Evolutionary conservation across 2,329 filamentous ascomycete genomes (phyloP), one percentile per base, ranked within the genome.

Genomic region (Epichloe festucae): DNA sequence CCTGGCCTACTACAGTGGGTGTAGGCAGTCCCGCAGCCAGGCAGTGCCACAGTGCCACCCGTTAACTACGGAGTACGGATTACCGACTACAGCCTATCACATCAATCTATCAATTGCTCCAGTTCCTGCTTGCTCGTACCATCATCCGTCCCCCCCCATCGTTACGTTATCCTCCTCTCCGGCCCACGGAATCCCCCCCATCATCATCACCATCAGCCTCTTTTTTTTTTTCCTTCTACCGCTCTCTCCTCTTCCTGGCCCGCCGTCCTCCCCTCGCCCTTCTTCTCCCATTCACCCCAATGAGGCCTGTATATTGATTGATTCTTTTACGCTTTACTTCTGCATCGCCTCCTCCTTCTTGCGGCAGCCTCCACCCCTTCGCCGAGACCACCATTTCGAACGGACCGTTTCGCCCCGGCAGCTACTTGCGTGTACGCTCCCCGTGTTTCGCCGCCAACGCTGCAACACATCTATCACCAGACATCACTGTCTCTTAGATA

Each of bases 231-330:
- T 27, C 50, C 47, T 50, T 50, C 54, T 56, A 57, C 53, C 55
- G 53, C 54, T 61, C 55, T 59, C 59, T 57, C 19, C 23, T 21
- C 46, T 39, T 15, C 35, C 8, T 19, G 21, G 15, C 54, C 52
- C 40, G 46, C 52, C 27, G 51, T 52, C 51, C 43, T 50, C 50
- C 52, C 53, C 48, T 54, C 49, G 40, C 27, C 42, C 53, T 40
- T 42, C 35, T 46, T 34, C 43, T 23, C 19, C 42, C 54, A 47
- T 47, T 27, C 56, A 56, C 50, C 31, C 57, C 58, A 56, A 65
- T 66, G 65, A 62, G 63, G 63, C 65, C 59, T 67, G 63, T 67
- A 64, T 65, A 65, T 66, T 66, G 62, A 66, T 66, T 67, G 62
- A 67, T 61, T 56, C 38, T 49, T 49, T 54, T 59, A 56, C 60